These are phyloP conservation scores for Sordariomycetes sp. DNA, from an alignment of 2,329 filamentous ascomycete genomes.

Conservation along the genomic window DNA sequence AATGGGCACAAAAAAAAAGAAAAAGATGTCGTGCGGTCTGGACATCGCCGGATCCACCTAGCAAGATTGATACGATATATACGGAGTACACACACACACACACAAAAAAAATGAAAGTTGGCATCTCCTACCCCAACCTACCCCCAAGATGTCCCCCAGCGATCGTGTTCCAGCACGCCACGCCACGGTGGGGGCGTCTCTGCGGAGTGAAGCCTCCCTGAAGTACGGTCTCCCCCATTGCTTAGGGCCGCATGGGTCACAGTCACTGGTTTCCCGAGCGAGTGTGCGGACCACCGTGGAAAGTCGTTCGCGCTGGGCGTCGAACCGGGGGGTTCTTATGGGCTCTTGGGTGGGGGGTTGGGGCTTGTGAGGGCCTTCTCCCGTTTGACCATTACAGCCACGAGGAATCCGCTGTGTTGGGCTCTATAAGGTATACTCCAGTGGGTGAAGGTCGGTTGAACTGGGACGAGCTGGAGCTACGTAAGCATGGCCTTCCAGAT, in stretches of 20 bases:
- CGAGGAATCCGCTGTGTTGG: background rate
- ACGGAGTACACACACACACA: constrained; percentile 6
- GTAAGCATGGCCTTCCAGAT: background rate
- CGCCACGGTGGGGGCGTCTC: constrained; percentile 56
- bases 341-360: constrained; percentile 36
- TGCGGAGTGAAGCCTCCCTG: constrained; percentile 63
- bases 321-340: constrained; percentile 38
- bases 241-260: constrained; percentile 43
- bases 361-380: constrained; percentile 42
- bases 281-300: constrained; percentile 48
- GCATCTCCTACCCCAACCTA: constrained; percentile 39
- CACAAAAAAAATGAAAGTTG: constrained; percentile 29
- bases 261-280: constrained; percentile 54
- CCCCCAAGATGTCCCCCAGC: constrained; percentile 43
- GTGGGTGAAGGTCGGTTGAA: background rate
- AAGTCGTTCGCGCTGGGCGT: constrained; percentile 54
- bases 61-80: too few relatives aligned
- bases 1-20: too few relatives aligned
- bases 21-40: too few relatives aligned
- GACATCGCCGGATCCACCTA: too few relatives aligned
- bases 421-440: background rate
- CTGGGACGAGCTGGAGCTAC: background rate
- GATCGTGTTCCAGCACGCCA: constrained; percentile 58
- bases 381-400: constrained; percentile 52
- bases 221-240: constrained; percentile 51